These are phyloP conservation scores for Delonix regia DNA, from an alignment of 306 rosid genomes.

Conservation along the genomic window DNA sequence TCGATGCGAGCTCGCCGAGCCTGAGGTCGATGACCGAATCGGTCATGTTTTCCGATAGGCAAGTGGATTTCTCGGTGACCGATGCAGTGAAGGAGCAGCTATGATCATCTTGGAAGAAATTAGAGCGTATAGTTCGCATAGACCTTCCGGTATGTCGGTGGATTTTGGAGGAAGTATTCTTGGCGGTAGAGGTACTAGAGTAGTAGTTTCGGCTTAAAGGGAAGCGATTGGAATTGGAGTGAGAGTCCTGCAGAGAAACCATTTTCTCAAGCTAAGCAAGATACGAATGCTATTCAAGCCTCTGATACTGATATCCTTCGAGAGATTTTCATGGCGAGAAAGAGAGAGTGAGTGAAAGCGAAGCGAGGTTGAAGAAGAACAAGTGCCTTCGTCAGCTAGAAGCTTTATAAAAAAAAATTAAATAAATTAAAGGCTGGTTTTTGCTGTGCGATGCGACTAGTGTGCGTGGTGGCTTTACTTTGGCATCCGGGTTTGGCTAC, in stretches of 20 bases:
- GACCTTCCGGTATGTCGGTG: constrained; percentile 76
- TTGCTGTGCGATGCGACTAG: constrained; percentile 35
- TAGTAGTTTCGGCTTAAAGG: constrained; percentile 52
- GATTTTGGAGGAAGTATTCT: constrained; percentile 49
- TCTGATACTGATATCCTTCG: not conserved
- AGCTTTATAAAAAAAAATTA: not conserved
- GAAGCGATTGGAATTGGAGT: constrained; percentile 63
- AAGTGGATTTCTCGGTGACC: constrained; percentile 53
- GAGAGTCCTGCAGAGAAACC: constrained; percentile 87
- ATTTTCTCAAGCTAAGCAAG: constrained; percentile 35
- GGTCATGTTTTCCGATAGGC: constrained; percentile 68
- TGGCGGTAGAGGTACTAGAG: constrained; percentile 43
- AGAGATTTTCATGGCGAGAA: constrained; percentile 40
- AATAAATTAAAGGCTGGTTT: constrained; percentile 38
- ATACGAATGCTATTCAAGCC: not conserved
- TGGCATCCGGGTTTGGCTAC: constrained; percentile 25
- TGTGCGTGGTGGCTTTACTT: constrained; percentile 37
- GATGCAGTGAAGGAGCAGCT: constrained; percentile 47
- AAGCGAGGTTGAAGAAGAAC: constrained; percentile 37
- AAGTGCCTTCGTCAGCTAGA: not conserved
- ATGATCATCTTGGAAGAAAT: constrained; percentile 63
- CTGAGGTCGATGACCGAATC: constrained; percentile 88
- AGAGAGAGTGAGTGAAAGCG: constrained; percentile 18
- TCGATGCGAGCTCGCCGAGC: constrained; percentile 81
- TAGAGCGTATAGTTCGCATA: constrained; percentile 91